phyloP scores from a whole-genome alignment of 495 filamentous ascomycete genomes.

The Delitschia confertaspora region DNA sequence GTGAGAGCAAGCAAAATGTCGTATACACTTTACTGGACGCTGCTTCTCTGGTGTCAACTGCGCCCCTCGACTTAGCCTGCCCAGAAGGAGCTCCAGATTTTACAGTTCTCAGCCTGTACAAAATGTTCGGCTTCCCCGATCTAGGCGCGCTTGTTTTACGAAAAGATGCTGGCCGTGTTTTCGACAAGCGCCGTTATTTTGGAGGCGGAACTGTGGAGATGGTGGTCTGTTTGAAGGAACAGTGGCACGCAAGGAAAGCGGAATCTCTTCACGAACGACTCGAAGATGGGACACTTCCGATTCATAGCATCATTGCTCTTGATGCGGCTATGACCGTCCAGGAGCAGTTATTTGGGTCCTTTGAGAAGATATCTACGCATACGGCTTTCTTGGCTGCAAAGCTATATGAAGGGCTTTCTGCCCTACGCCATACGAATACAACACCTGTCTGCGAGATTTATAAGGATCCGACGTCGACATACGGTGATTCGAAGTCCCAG shows the following conservation, averaged over 20 bases:
- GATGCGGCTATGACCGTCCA: constrained; percentile 65
- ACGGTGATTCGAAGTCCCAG: constrained; percentile 43
- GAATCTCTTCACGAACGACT: constrained; percentile 67
- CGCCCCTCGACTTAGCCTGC: constrained; percentile 62
- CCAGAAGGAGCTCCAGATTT: constrained; percentile 65
- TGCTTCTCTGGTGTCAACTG: constrained; percentile 71
- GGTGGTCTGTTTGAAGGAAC: constrained; percentile 51
- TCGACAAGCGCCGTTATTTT: constrained; percentile 67
- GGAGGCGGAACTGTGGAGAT: constrained; percentile 94
- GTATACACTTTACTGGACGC: constrained; percentile 80
- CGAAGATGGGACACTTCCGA: constrained; percentile 83
- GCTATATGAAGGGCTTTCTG: constrained; percentile 50
- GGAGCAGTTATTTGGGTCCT: constrained; percentile 56
- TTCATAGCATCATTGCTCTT: constrained; percentile 80
- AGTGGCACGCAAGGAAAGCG: constrained; percentile 67
- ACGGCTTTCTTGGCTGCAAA: constrained; percentile 53
- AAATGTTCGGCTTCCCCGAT: constrained; percentile 94
- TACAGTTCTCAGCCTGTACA: constrained; percentile 84
- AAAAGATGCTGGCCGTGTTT: constrained; percentile 53
- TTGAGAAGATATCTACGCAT: constrained; percentile 65
- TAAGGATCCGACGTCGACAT: constrained; percentile 35
- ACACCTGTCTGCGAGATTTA: constrained; percentile 58
- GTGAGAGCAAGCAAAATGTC: constrained; percentile 29
- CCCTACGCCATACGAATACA: constrained; percentile 60
- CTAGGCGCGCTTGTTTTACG: constrained; percentile 79